Evolutionary conservation across 805 yeast genomes (phyloP), one percentile per base, ranked within the genome.

Genomic region (Cyberlindnera suaveolens): DNA sequence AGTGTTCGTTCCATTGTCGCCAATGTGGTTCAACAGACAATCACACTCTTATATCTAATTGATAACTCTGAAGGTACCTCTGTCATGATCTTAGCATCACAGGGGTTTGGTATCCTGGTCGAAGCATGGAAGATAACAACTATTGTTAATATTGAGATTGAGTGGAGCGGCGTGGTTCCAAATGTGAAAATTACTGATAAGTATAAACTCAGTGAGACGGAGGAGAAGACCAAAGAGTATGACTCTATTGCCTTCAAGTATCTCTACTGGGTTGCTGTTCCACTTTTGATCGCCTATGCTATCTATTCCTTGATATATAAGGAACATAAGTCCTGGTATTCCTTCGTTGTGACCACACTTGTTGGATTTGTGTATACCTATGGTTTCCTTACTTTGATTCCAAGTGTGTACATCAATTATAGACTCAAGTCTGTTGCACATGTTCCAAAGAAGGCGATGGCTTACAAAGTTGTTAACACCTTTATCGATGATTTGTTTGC

Each of bases 51-150:
- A 9, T 68, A 67, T 40, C 48, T 68, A 36, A 26, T 67, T 31
- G 71, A 67, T 40, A 67, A 63, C 47, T 62, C 61, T 36, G 71
- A 67, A 17, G 62, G 63, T 13, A 66, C 71, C 11, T 64, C 68
- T 27, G 61, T 52, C 43, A 63, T 66, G 68, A 57, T 68, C 36
- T 48, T 66, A 39, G 46, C 58, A 5, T 54, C 65, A 1, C 71
- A 66, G 45, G 68, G 68, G 5, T 33, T 64, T 38, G 67, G 69
- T 18, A 65, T 68, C 30, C 35, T 63, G 11, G 61, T 68, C 8
- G 72, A 68, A 47, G 70, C 70, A 6, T 68, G 72, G 72, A 67
- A 67, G 48, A 63, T 67, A 41, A 65, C 68, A 27, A 67, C 67
- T 30, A 60, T 63, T 18, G 54, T 64, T 4, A 62, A 65, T 32